Evolutionary conservation across 352 stramenopile genomes (phyloP).

Genomic region (Globisporangium cylindrosporum): DNA sequence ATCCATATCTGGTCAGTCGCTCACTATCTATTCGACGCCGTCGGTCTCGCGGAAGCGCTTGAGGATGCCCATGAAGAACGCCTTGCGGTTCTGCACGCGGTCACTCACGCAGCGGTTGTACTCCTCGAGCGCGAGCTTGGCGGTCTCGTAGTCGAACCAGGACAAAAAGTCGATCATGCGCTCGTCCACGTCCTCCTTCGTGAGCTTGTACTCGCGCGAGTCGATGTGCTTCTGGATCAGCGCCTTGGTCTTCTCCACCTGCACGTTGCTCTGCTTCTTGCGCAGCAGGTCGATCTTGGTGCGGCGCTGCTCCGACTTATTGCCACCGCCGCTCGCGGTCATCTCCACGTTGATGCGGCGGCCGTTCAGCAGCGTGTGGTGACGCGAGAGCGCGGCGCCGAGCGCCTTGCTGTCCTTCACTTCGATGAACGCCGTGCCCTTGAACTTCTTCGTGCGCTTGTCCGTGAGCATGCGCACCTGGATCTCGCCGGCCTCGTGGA

Average conservation of each 20-base stretch:
- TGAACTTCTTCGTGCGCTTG: constrained; percentile 82
- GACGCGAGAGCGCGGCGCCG: constrained; percentile 67
- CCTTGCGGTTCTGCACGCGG: constrained; percentile 78
- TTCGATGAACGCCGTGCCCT: constrained; percentile 84
- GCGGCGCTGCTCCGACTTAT: constrained; percentile 74
- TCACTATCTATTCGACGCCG: constrained; percentile 49
- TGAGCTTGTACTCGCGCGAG: constrained; percentile 66
- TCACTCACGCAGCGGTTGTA: constrained; percentile 75
- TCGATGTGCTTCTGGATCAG: constrained; percentile 82
- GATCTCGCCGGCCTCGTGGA: constrained; percentile 72
- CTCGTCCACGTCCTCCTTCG: constrained; percentile 77
- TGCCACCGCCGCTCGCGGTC: constrained; percentile 75
- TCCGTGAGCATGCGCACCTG: constrained; percentile 80
- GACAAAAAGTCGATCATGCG: constrained; percentile 87
- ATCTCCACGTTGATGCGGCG: constrained; percentile 88
- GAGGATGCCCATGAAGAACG: constrained; percentile 89
- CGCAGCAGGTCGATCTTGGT: constrained; percentile 67
- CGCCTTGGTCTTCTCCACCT: constrained; percentile 80
- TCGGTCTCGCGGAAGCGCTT: constrained; percentile 85
- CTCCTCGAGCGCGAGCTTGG: constrained; percentile 77
- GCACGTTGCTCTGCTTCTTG: constrained; percentile 81
- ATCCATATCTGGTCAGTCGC: neutral
- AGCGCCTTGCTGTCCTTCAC: constrained; percentile 82
- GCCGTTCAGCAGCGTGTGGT: constrained; percentile 77
- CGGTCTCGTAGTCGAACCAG: constrained; percentile 89